Conservation (phyloP, 2,329 filamentous ascomycete species). For the Bisporella sp. region DNA sequence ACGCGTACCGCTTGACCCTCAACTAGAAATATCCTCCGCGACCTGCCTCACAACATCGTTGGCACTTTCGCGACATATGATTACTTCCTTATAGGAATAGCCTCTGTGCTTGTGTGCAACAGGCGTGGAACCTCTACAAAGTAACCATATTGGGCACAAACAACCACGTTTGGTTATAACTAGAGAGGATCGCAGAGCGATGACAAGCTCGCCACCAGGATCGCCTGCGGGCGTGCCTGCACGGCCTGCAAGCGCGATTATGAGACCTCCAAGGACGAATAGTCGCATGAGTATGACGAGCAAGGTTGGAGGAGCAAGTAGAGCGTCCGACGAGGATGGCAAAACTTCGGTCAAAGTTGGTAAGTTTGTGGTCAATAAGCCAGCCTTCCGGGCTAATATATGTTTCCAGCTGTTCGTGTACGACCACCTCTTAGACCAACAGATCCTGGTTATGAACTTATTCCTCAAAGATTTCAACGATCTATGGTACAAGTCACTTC, state of each 20-base stretch:
- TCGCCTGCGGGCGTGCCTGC: slow-evolving; percentile 52
- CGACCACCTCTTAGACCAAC: slow-evolving; percentile 75
- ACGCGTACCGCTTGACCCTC: too few relatives aligned
- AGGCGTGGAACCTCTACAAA: background rate
- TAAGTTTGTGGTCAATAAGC: slow-evolving; percentile 77
- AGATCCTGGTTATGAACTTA: slow-evolving; percentile 90
- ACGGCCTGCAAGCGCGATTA: slow-evolving; percentile 76
- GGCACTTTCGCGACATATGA: slow-evolving; percentile 3
- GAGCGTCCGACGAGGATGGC: slow-evolving; percentile 81
- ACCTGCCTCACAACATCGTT: background rate
- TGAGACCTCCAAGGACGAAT: slow-evolving; percentile 67
- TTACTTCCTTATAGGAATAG: background rate
- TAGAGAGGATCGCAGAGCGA: slow-evolving; percentile 29
- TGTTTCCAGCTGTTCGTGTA: slow-evolving; percentile 71
- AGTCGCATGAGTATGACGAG: slow-evolving; percentile 82
- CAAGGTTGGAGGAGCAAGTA: slow-evolving; percentile 67
- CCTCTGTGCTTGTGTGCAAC: background rate
- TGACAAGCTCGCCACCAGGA: slow-evolving; percentile 64
- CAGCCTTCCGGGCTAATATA: slow-evolving; percentile 6
- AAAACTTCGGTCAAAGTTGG: slow-evolving; percentile 95
- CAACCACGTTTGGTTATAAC: slow-evolving; percentile 25
- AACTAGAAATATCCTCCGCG: background rate
- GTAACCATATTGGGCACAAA: background rate
- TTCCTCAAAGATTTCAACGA: slow-evolving; percentile 90
- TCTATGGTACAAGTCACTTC: slow-evolving; percentile 88